These are phyloP conservation scores for Thalassiosira allenii DNA, from an alignment of 352 stramenopile genomes.

Conservation along the genomic window DNA sequence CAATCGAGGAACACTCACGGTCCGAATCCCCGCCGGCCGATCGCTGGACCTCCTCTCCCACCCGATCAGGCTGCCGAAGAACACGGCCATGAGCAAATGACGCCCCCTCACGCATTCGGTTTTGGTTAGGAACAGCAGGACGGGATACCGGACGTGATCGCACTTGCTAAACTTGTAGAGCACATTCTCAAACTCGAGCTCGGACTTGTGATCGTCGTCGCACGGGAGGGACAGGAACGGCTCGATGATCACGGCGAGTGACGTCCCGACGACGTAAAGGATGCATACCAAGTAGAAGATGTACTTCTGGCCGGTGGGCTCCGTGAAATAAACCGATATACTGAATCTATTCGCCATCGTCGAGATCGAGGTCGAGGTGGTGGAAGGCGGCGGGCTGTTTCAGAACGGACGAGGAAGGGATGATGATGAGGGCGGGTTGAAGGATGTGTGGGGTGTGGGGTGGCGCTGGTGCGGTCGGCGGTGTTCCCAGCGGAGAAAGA, in stretches of 20 bases:
- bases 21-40: constrained; percentile 83
- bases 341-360: no score
- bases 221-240: constrained; percentile 46
- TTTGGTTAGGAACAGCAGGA: constrained; percentile 64
- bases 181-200: constrained; percentile 48
- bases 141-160: constrained; percentile 30
- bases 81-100: constrained; percentile 67
- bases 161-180: constrained; percentile 38
- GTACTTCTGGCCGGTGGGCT: constrained; percentile 37
- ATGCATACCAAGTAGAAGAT: constrained; percentile 50
- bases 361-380: no score
- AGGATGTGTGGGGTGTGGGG: no score
- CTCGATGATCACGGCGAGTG: constrained; percentile 46
- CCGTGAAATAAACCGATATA: no score
- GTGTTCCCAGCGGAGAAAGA: no score
- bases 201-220: constrained; percentile 30
- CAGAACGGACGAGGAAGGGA: no score
- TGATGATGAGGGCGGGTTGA: no score
- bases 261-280: constrained; percentile 37
- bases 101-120: constrained; percentile 70
- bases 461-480: no score
- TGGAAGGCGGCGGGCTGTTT: no score
- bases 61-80: constrained; percentile 78
- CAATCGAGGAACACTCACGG: constrained; percentile 72
- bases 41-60: constrained; percentile 79